A percentile compares a stretch with the other conserved stretches of the same genome.
These are phyloP conservation scores for Calcarisporium arbuscula DNA, from an alignment of 2,329 filamentous ascomycete species.

Conservation along the genomic window DNA sequence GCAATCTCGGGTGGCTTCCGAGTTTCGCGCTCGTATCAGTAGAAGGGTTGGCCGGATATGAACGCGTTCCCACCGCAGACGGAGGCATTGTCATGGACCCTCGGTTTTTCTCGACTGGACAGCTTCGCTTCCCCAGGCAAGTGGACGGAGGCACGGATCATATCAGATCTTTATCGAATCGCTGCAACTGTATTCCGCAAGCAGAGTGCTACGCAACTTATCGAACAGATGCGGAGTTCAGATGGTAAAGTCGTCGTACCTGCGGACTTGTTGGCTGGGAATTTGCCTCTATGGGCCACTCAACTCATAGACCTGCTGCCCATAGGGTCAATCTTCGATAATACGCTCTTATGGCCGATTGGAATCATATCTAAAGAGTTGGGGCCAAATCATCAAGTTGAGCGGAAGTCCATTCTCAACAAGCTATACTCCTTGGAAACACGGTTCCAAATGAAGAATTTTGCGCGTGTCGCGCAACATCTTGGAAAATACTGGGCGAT, in stretches of 20 bases:
- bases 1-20: conserved; percentile 13
- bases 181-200: conserved; percentile 12
- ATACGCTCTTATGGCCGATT: conserved; percentile 13
- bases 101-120: conserved; percentile 1
- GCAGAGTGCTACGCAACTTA: conserved; percentile 2
- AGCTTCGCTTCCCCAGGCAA: neutral
- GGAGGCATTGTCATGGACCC: conserved; percentile 1
- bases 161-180: conserved; percentile 13
- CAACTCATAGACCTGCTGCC: conserved; percentile 8
- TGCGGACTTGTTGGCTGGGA: conserved; percentile 6
- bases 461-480: conserved; percentile 7
- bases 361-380: conserved; percentile 12
- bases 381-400: neutral
- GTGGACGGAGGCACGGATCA: conserved; percentile 3
- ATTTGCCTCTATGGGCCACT: conserved; percentile 10
- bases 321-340: conserved; percentile 5
- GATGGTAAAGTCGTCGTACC: neutral
- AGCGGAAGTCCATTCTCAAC: conserved; percentile 3
- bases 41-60: neutral
- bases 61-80: conserved; percentile 3
- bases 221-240: too few species aligned
- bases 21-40: conserved; percentile 10
- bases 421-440: conserved; percentile 8
- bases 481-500: conserved; percentile 6
- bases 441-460: conserved; percentile 12